Conservation (phyloP, 495 filamentous ascomycete species). For the Neurospora sublineolata region DNA sequence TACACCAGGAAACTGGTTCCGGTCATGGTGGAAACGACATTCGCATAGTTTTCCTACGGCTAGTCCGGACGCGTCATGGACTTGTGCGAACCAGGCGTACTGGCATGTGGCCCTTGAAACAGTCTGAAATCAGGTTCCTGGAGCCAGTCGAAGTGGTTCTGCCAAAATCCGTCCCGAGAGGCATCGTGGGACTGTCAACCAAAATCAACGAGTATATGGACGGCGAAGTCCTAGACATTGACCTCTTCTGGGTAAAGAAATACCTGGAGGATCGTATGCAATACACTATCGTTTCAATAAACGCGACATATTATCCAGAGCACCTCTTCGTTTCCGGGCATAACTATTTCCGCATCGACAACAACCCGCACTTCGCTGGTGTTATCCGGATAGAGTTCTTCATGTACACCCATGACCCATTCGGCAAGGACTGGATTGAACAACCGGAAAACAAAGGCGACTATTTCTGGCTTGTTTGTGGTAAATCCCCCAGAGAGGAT, state of each 20-base stretch:
- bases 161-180: not conserved
- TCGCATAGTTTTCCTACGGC: not conserved
- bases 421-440: not conserved
- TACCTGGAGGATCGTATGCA: not conserved
- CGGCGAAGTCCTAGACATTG: not conserved
- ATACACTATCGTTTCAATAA: no score
- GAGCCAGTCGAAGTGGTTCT: not conserved
- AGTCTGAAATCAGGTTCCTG: not conserved
- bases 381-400: not conserved
- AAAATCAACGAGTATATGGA: not conserved
- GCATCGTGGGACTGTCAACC: no score
- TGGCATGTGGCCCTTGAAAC: not conserved
- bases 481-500: not conserved
- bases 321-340: not conserved
- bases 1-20: not conserved
- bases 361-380: not conserved
- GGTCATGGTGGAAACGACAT: not conserved
- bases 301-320: not conserved
- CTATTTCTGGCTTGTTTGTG: not conserved
- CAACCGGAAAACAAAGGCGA: not conserved
- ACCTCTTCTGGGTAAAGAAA: not conserved
- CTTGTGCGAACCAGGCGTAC: not conserved
- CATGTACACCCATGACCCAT: not conserved
- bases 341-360: not conserved
- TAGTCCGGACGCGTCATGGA: not conserved